Evolutionary conservation across 371 early-diverging fungal genomes (phyloP), one percentile per base, ranked within the genome.

Genomic region (Dinochytrium kinnereticum): DNA sequence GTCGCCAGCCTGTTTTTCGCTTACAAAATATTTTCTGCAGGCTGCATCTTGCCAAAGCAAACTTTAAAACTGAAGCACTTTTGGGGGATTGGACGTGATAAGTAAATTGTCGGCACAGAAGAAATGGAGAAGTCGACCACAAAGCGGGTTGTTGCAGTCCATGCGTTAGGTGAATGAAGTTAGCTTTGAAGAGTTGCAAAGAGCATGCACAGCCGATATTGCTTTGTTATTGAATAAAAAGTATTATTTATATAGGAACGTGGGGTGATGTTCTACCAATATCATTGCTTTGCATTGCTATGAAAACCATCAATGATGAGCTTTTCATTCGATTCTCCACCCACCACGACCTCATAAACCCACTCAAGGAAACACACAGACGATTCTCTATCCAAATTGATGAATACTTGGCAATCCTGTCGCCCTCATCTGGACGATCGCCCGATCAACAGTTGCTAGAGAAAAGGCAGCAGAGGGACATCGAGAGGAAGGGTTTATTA

Each of bases 211-310:
- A n/a, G n/a, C n/a, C n/a, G n/a, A 44, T 21, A 13, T 44, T 44
- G 49, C 21, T 44, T 21, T 10, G 49, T 21, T 13, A 13, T 10
- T 44, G 21, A 21, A 10, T 44, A 44, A 44, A 44, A 44, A 21
- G 21, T 44, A 44, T 44, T 44, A 13, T 21, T n/a, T n/a, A n/a
- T n/a, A n/a, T n/a, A 44, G 68, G 68, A 2, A 68, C 68, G 24
- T 26, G 51, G 26, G 68, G 68, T 26, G 68, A 68, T 33, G 26
- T 68, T 24, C 19, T 50, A 13, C 68, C 68, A n/a, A 28, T 39
- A 30, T 44, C 13, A 21, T 44, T 44, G 49, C 1, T 68, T 13
- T 21, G 51, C 21, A n/a, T 68, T 13, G 51, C 68, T 15, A 26
- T n/a, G 19, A 26, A 24, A n/a, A 26, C 28, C 1, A 19, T 21